Conservation (phyloP, 257 asterid species). For the Petunia axillaris region DNA sequence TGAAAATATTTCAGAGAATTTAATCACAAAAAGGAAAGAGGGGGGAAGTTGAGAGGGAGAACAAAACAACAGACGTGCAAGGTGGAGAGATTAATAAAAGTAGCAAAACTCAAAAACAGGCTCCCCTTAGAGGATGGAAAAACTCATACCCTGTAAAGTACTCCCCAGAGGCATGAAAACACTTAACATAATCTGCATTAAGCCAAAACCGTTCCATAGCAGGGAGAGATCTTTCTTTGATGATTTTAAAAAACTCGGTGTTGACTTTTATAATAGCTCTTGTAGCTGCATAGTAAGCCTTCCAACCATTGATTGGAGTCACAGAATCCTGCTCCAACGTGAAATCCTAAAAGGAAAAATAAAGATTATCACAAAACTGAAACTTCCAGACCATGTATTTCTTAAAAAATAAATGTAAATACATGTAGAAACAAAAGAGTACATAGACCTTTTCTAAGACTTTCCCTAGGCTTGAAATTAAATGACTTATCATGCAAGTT, state of each 20-base stretch:
- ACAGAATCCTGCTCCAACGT: constrained; percentile 80
- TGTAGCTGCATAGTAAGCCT: constrained; percentile 94
- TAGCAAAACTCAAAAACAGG: neutral
- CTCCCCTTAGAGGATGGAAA: constrained; percentile 28
- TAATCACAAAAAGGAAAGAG: neutral
- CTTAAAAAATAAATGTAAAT: neutral
- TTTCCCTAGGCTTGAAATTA: neutral
- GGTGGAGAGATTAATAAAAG: neutral
- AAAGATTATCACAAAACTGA: constrained; percentile 28
- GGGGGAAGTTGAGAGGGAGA: neutral
- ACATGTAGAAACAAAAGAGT: constrained; percentile 10
- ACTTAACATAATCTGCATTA: constrained; percentile 91
- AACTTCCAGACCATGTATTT: constrained; percentile 8
- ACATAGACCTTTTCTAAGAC: neutral
- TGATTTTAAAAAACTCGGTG: constrained; percentile 65
- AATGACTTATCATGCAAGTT: neutral
- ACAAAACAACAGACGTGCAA: neutral
- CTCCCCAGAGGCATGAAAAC: constrained; percentile 84
- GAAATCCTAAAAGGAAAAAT: constrained; percentile 64
- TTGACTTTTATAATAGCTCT: constrained; percentile 77
- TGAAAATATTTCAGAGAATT: neutral
- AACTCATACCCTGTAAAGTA: constrained; percentile 79
- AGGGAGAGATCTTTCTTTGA: constrained; percentile 69
- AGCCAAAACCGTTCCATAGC: constrained; percentile 93
- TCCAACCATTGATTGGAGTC: constrained; percentile 90